Percentiles rank a stretch among this genome's conserved stretches.
Evolutionary conservation across 768 basidiomycete genomes (phyloP).

Genomic region (Auricularia sp.): DNA sequence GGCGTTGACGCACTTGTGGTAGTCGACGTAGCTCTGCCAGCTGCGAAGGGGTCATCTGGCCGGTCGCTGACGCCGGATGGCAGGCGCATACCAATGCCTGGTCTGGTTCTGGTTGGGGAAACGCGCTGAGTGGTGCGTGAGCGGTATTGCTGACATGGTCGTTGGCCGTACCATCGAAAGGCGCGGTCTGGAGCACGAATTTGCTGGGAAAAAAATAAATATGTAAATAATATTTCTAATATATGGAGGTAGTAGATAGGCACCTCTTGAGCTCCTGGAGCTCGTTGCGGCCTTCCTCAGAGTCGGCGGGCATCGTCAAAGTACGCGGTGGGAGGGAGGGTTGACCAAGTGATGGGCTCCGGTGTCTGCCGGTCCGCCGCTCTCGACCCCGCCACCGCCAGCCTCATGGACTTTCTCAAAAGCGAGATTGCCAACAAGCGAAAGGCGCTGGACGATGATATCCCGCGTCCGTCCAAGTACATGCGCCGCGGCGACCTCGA

Average conservation of each 20-base stretch:
- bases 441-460: constrained; percentile 52
- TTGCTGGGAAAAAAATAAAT: constrained; percentile 38
- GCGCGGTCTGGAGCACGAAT: constrained; percentile 87
- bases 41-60: constrained; percentile 23
- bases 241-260: not conserved
- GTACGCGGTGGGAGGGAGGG: not conserved
- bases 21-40: constrained; percentile 96
- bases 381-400: not conserved
- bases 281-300: not conserved
- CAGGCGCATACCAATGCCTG: constrained; percentile 69
- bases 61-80: not conserved
- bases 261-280: constrained; percentile 43
- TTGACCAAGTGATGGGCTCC: not conserved
- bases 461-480: constrained; percentile 65
- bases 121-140: constrained; percentile 43
- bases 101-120: constrained; percentile 93
- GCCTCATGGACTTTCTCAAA: constrained; percentile 77
- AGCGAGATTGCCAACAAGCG: constrained; percentile 84
- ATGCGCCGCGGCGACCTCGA: constrained; percentile 88
- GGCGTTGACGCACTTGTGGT: constrained; percentile 93
- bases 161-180: constrained; percentile 63
- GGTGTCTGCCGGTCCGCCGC: not conserved
- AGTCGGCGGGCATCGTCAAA: not conserved
- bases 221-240: not conserved
- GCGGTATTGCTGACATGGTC: not conserved